phyloP scores from a whole-genome alignment of 2,329 filamentous ascomycete species.

The Rachicladosporium sp. region DNA sequence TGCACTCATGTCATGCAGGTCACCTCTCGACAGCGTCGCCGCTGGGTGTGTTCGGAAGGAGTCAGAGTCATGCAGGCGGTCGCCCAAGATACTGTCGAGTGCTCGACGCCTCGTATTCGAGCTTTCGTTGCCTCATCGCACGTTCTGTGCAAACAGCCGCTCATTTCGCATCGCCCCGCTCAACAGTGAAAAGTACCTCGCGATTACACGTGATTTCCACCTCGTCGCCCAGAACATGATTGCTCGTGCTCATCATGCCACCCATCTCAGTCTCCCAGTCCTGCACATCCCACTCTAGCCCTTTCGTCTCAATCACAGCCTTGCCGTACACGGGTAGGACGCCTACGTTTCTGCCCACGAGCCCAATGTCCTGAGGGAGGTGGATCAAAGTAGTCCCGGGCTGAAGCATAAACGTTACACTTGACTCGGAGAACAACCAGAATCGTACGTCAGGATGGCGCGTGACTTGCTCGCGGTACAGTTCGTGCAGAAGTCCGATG shows the following conservation, averaged over 20 bases:
- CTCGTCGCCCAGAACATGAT: conserved; percentile 32
- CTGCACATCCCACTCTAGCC: conserved; percentile 81
- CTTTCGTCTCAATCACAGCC: conserved; percentile 63
- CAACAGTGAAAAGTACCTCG: conserved; percentile 38
- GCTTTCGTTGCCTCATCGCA: not conserved
- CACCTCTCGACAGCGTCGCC: too few species aligned
- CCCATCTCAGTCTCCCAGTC: conserved; percentile 57
- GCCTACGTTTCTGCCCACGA: conserved; percentile 69
- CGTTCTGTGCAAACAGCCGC: not conserved
- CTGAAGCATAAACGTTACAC: conserved; percentile 70
- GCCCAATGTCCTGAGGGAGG: conserved; percentile 38
- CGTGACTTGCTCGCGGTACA: conserved; percentile 44
- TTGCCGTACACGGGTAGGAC: conserved; percentile 75
- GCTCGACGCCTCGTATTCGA: too few species aligned
- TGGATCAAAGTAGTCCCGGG: conserved; percentile 55
- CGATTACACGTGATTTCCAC: conserved; percentile 29
- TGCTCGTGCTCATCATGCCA: conserved; percentile 37
- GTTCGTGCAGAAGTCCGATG: conserved; percentile 75
- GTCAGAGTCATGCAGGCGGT: too few species aligned
- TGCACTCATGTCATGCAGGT: too few species aligned
- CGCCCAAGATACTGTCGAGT: too few species aligned
- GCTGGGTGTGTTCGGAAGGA: too few species aligned
- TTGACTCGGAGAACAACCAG: conserved; percentile 71
- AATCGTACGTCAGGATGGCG: conserved; percentile 38
- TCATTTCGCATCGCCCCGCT: conserved; percentile 12